Base-by-base conservation (phyloP, 208 protist genomes). In the Balamuthia mandrillaris region DNA sequence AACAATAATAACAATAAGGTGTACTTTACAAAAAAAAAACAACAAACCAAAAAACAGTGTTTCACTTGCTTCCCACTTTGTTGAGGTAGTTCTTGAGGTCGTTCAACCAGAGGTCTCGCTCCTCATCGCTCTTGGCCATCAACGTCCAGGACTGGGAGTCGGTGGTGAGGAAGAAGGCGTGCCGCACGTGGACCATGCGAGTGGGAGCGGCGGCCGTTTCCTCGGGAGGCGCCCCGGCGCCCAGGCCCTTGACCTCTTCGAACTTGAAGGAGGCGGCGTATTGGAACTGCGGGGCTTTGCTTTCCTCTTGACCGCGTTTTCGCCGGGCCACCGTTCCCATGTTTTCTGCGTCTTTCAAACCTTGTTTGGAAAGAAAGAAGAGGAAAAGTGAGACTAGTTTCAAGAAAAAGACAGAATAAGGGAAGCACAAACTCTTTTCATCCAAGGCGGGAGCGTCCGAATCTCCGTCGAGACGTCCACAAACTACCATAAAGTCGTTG, bases 161-260 rank as follows among this genome's bases (percentile, higher is more conserved):
- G n/a, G n/a, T n/a, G n/a, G n/a, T 39, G 37, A 81, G 2, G 51
- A 65, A 52, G 74, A 81, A 81, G 74, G 74, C 74, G 21, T 52
- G 49, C 2, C 63, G 74, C 3, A 81, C 49, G 74, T 81, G 74
- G 31, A 65, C 6, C 27, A 81, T 45, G 24, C 49, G 58, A 35
- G 4, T 33, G 0, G 5, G 49, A 29, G 49, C 7, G 5, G 74
- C 74, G 14, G 58, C 74, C 3, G 54, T 52, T 16, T 81, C 33
- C 3, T 54, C 66, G 12, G 27, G 33, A 1, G 74, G 37, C 47
- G 49, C 37, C 27, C 74, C 74, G 29, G 41, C 74, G 14, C 74
- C 74, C 12, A 81, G 12, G 4, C 51, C 6, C 54, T 37, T 41
- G 31, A 81, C 51, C 21, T 81, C 74, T n/a, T 42, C 24, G 14